Base-by-base conservation (phyloP, 371 early-diverging fungal genomes). In the Saksenaea oblongispora region DNA sequence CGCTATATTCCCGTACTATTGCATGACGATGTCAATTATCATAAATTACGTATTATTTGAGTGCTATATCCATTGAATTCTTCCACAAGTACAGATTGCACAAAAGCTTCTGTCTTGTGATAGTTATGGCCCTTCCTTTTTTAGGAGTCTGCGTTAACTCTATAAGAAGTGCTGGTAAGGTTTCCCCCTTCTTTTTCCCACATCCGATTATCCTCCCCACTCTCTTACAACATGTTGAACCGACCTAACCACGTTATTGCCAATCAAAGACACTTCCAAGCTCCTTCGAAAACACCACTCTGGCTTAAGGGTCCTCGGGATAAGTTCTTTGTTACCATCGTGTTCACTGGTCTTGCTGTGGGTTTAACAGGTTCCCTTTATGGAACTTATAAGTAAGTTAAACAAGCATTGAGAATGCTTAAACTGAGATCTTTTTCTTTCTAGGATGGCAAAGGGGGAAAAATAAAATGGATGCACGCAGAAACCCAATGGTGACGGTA, bases 201-300 rank as follows among this genome's bases (percentile, higher is more conserved):
- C 31, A 31, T 31, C 31, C 31, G 31, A 31, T 51, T 54, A 17
- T 44, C 35, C 35, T 55, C 59, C 53, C 26, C 31, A 53, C 36
- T 3, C 58, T 31, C 31, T 58, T 39, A 58, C 26, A 60, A n/a
- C 28, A 74, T 74, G 70, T 24, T 79, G 15, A 76, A 79, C 42
- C 62, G 69, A 58, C 74, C 71, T 4, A 79, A 76, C 61, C 63
- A 67, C 58, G 79, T 79, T 27, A 34, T 74, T 37, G 64, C 65
- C 15, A 61, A 76, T 24, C 79, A 79, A 56, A 63, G 69, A 10
- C 42, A 63, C 34, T 79, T 76, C 39, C 79, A 79, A 65, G 74
- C 74, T n/a, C 73, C 69, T 36, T 61, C 65, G 34, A 59, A 65
- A 14, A 61, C 57, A 5, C 76, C 76, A 18, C 69, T 76, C 34